phyloP scores from a whole-genome alignment of 2,329 filamentous ascomycete genomes.

The Botryotinia narcissicola region DNA sequence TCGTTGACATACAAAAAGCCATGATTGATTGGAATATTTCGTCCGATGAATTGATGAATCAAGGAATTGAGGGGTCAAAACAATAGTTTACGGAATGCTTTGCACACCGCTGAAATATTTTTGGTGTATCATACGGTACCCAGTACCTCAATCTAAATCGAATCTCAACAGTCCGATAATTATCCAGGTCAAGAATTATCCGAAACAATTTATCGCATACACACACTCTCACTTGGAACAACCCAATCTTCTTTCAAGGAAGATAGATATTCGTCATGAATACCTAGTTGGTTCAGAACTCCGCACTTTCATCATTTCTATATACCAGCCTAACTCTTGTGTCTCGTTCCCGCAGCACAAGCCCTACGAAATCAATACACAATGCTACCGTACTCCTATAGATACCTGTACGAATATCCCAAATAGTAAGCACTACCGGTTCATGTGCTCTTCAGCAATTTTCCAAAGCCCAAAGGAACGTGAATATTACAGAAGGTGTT shows the following conservation, averaged over 20 bases:
- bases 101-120: constrained; percentile 13
- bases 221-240: background rate
- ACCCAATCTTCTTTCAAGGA: background rate
- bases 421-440: constrained; percentile 14
- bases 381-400: background rate
- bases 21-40: constrained; percentile 4
- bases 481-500: background rate
- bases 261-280: background rate
- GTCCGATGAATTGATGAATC: background rate
- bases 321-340: background rate
- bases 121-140: background rate
- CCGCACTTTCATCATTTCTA: background rate
- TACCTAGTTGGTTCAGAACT: background rate
- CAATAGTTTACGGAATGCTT: background rate
- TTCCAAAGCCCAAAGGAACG: background rate
- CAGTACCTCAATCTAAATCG: background rate
- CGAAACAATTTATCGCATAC: background rate
- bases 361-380: background rate
- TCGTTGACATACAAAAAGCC: background rate
- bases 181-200: background rate
- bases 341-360: constrained; percentile 19
- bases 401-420: background rate
- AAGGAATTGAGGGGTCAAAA: background rate
- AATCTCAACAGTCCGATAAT: constrained; percentile 1
- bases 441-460: constrained; percentile 6